These are phyloP conservation scores for Chaetomiaceae sp. DNA, from an alignment of 2,329 filamentous ascomycete species.

Conservation along the genomic window DNA sequence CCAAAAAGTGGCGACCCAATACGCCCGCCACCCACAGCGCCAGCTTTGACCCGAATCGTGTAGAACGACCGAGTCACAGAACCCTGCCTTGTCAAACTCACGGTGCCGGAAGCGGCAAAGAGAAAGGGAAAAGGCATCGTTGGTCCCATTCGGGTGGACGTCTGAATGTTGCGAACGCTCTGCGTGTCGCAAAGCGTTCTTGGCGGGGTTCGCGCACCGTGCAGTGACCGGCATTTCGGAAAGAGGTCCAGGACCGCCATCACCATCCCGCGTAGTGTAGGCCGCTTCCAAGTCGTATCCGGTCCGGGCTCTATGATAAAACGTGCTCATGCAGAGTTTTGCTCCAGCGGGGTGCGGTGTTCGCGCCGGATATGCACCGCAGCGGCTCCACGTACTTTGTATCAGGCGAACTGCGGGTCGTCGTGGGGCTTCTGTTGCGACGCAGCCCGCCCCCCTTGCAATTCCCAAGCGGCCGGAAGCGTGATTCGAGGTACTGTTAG, in stretches of 20 bases:
- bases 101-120: too few species aligned
- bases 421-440: conserved; percentile 11
- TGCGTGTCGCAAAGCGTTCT: too few species aligned
- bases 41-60: too few species aligned
- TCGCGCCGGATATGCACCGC: conserved; percentile 12
- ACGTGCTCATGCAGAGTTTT: not conserved
- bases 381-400: conserved; percentile 14
- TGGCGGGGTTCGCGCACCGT: too few species aligned
- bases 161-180: too few species aligned
- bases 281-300: not conserved
- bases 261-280: not conserved
- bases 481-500: conserved; percentile 11
- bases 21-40: too few species aligned
- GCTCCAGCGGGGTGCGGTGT: conserved; percentile 1
- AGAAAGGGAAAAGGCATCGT: too few species aligned
- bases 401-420: conserved; percentile 18
- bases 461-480: conserved; percentile 22
- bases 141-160: too few species aligned
- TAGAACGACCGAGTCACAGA: too few species aligned
- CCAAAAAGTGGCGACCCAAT: too few species aligned
- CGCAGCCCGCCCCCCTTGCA: not conserved
- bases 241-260: not conserved
- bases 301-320: not conserved
- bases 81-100: too few species aligned
- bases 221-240: too few species aligned